A percentile compares a stretch with the other conserved stretches of the same genome.
Conservation (phyloP, 345 rosid species). For the Luvunga scandens region DNA sequence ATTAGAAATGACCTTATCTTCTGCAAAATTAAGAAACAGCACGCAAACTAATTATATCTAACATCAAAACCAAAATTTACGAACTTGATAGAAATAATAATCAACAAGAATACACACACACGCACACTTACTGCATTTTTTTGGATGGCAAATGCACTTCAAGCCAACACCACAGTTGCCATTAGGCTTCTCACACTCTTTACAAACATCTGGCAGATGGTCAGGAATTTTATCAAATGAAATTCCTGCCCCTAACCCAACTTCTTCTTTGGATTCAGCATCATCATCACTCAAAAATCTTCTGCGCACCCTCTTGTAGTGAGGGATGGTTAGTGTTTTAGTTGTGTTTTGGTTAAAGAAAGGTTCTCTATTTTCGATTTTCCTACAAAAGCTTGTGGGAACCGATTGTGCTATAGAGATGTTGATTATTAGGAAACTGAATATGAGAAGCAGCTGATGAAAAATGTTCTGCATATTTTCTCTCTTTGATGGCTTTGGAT, state of each 20-base stretch:
- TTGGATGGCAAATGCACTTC: slow-evolving; percentile 64
- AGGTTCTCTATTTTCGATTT: slow-evolving; percentile 22
- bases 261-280: not conserved
- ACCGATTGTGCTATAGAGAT: slow-evolving; percentile 13
- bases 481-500: slow-evolving; percentile 3
- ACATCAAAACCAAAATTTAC: not conserved
- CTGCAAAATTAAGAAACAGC: slow-evolving; percentile 29
- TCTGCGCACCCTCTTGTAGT: slow-evolving; percentile 28
- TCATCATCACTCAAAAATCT: slow-evolving; percentile 17
- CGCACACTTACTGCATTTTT: slow-evolving; percentile 55
- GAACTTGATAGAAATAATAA: not conserved
- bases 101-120: not conserved
- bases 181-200: slow-evolving; percentile 48
- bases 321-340: slow-evolving; percentile 36
- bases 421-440: slow-evolving; percentile 19
- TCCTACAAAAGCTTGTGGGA: slow-evolving; percentile 32
- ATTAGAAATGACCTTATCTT: slow-evolving; percentile 34
- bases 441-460: slow-evolving; percentile 11
- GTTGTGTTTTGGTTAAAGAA: slow-evolving; percentile 27
- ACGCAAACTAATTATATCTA: not conserved
- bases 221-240: slow-evolving; percentile 51
- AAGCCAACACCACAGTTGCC: slow-evolving; percentile 68
- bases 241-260: slow-evolving; percentile 40
- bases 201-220: slow-evolving; percentile 57
- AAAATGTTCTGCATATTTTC: slow-evolving; percentile 10